Evolutionary conservation across 495 filamentous ascomycete species (phyloP), one percentile per base, ranked within the genome.

Genomic region (Gamarada debralockiae): DNA sequence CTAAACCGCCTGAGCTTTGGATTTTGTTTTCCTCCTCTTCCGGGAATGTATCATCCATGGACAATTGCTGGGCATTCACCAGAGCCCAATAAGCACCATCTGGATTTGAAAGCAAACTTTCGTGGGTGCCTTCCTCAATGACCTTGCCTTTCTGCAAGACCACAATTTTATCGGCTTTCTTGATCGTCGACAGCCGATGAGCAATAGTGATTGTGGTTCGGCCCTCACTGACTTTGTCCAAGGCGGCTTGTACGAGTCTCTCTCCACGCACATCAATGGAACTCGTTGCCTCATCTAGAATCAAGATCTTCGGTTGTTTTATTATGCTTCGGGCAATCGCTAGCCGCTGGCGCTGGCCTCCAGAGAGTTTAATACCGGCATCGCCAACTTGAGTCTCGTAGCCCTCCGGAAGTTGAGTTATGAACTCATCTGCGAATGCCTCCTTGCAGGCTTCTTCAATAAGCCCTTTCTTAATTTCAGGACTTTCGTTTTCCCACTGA

Each of bases 231-330:
- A 77, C 40, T 75, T 78, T 23, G 67, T 76, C 20, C 78, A 91
- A 73, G 3, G 84, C 85, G 25, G 74, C 72, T 65, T 90, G 85
- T 18, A 92, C 73, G 24, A 84, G 66, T 56, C 73, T 75, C 68
- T 92, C 87, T 10, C 76, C 79, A 64, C 85, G 76, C 7, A 83
- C 80, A 56, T 92, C 88, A 33, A 91, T 68, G 12, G 82, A 80
- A 48, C 74, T 80, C 4, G 88, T 92, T 0, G 87, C 84, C 65
- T 92, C 88, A 59, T 92, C 88, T 3, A 92, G 73, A 25, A 93
- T 67, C 53, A 92, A 65, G 23, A 93, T 68, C 39, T 72, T 67
- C 3, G 89, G 86, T 33, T 84, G 76, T 13, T 85, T 77, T 4
- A 92, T 76, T 15, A 92, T 71, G 1, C 87, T 86, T 17, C 84